These are phyloP conservation scores for Flaveria trinervia DNA, from an alignment of 129 eudicot species.

Conservation along the genomic window DNA sequence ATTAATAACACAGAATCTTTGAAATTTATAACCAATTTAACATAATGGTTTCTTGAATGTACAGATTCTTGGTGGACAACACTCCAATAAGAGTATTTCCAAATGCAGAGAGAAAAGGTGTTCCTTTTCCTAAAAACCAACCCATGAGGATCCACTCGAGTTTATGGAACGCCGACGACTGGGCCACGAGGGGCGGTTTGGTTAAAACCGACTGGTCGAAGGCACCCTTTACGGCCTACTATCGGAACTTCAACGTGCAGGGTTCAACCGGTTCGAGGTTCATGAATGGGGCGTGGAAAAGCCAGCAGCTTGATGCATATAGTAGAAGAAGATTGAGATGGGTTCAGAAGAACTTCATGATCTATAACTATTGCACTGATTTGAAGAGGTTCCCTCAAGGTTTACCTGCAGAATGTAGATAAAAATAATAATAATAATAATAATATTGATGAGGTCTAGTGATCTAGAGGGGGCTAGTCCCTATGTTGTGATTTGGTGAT, in stretches of 20 bases:
- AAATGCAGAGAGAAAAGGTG: constrained; percentile 59
- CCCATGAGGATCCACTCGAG: constrained; percentile 81
- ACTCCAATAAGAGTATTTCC: constrained; percentile 71
- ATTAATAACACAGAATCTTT: neutral
- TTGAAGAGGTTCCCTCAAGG: constrained; percentile 65
- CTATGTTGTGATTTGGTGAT: constrained; percentile 2
- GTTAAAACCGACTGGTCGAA: constrained; percentile 81
- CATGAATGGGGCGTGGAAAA: constrained; percentile 54
- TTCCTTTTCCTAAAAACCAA: constrained; percentile 73
- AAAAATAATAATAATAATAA: neutral
- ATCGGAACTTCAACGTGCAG: constrained; percentile 60
- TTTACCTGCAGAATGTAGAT: constrained; percentile 58
- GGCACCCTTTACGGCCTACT: constrained; percentile 85
- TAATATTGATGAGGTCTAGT: neutral
- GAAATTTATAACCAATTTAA: neutral
- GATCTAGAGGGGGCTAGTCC: neutral
- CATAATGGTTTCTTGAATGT: constrained; percentile 5
- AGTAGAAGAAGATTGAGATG: constrained; percentile 74
- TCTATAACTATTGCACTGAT: constrained; percentile 72
- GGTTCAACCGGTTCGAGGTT: constrained; percentile 35
- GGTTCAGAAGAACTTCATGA: constrained; percentile 81
- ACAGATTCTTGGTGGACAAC: constrained; percentile 77
- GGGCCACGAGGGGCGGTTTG: constrained; percentile 87
- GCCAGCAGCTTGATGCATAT: constrained; percentile 58
- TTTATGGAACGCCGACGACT: constrained; percentile 84